Percentiles rank a stretch among this genome's conserved stretches.
phyloP scores from a whole-genome alignment of 257 asterid genomes.

The Nicotiana knightiana region DNA sequence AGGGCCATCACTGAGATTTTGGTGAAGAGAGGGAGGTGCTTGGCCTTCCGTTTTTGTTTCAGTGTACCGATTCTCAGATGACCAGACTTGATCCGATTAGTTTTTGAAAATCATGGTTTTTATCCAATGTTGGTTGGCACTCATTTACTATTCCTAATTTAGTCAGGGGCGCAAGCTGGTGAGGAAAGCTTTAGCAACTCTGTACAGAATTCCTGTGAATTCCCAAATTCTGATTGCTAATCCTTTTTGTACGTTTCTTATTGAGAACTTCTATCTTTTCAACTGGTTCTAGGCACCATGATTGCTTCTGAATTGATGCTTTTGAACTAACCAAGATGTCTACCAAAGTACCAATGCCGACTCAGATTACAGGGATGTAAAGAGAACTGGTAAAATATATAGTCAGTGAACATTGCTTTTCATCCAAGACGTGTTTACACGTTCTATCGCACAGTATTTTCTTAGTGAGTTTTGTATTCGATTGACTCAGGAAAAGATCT shows the following conservation, averaged over 20 bases:
- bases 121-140: background rate
- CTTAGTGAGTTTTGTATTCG: background rate
- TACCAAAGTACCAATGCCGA: background rate
- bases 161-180: conserved; percentile 4
- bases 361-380: background rate
- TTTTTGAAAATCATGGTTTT: background rate
- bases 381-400: background rate
- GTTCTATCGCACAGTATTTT: background rate
- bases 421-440: background rate
- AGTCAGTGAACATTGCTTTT: background rate
- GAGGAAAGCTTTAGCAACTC: conserved; percentile 7
- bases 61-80: background rate
- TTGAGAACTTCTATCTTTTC: background rate
- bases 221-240: conserved; percentile 3
- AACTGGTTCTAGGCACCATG: background rate
- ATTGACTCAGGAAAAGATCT: background rate
- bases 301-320: background rate
- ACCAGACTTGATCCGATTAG: background rate
- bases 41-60: background rate
- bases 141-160: conserved; percentile 1
- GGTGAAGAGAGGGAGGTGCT: background rate
- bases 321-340: conserved; percentile 1
- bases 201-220: background rate
- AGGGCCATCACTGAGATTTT: conserved; percentile 30
- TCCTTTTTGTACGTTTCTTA: background rate